Evolutionary conservation across 2,329 filamentous ascomycete genomes (phyloP), one percentile per base, ranked within the genome.

Genomic region (Claviceps sp.): DNA sequence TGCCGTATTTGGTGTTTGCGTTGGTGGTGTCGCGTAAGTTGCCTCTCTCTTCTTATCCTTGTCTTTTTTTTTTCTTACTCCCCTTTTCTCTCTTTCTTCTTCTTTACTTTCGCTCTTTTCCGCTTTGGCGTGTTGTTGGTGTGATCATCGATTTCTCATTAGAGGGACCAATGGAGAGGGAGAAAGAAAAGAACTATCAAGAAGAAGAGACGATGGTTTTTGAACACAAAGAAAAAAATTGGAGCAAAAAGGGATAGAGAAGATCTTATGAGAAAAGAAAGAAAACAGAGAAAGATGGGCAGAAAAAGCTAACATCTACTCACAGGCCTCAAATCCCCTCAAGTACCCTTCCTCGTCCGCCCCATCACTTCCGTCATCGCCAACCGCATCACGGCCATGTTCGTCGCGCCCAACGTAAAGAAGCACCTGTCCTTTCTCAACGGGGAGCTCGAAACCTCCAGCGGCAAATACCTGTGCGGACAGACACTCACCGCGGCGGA

Each of bases 1-100:
- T 94, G 84, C 77, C 81, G 0, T 71, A 81, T 47, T 65, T 93
- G 56, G 67, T 90, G 1, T 67, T 87, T 55, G 70, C 74, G 14
- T 63, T 93, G 16, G 68, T 95, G 26, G 70, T 85, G 13, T 62
- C 61, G 4, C 65, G 74, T 77, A 63, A 53, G 72, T 68, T 37
- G 1, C 41, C 24, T 13, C 30, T 50, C 2, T 13, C 7, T 50
- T n/a, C 4, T 50, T 11, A 47, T n/a, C n/a, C 4, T n/a, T n/a
- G 5, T 44, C 13, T 37, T 43, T 5, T 44, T 24, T 41, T 26
- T 18, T 7, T 45, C 22, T 45, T 5, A 13, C 30, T 18, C 5
- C 11, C 7, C 16, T 5, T 4, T 46, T 5, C 6, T 30, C 4
- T 7, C 24, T 13, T 14, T 45, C 18, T 30, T 16, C 24, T 3